Evolutionary conservation across 1,284 basidiomycete genomes (phyloP).

Genomic region (Bjerkandera adusta): DNA sequence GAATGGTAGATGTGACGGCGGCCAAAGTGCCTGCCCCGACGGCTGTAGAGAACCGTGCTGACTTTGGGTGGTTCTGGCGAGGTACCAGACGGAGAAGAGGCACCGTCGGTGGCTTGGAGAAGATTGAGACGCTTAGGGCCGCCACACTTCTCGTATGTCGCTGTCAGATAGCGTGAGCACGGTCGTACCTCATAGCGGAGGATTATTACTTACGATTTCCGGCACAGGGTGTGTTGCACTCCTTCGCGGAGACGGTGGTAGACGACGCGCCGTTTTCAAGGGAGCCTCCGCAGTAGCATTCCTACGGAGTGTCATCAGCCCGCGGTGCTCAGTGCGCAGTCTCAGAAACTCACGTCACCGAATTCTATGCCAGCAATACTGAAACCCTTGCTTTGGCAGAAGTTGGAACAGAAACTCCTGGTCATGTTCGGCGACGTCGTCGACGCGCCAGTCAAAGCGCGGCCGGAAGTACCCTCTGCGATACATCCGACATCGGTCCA

Average conservation of each 20-base stretch:
- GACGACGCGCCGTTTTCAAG: conserved; percentile 26
- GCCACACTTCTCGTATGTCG: conserved; percentile 24
- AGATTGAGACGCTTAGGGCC: conserved; percentile 25
- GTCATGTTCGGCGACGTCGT: conserved; percentile 25
- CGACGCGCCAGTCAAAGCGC: conserved; percentile 25
- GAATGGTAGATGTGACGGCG: conserved; percentile 12
- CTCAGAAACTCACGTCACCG: conserved; percentile 9
- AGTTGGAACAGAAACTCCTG: conserved; percentile 20
- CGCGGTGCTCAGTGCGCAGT: background rate
- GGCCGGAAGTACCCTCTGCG: conserved; percentile 26
- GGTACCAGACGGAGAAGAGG: conserved; percentile 15
- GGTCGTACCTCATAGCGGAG: background rate
- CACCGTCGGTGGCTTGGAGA: conserved; percentile 8
- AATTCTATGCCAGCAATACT: conserved; percentile 26
- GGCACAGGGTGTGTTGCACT: conserved; percentile 26
- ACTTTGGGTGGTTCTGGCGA: background rate
- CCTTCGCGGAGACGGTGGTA: conserved; percentile 18
- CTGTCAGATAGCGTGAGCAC: background rate
- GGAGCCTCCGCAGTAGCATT: conserved; percentile 29
- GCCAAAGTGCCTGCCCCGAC: conserved; percentile 16
- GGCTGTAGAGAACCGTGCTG: background rate
- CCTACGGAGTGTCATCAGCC: conserved; percentile 8
- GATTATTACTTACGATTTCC: conserved; percentile 21
- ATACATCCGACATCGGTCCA: conserved; percentile 28
- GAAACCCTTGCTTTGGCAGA: conserved; percentile 26